These are phyloP conservation scores for Microbotryum scabiosae DNA, from an alignment of 1,284 basidiomycete genomes.

Conservation along the genomic window DNA sequence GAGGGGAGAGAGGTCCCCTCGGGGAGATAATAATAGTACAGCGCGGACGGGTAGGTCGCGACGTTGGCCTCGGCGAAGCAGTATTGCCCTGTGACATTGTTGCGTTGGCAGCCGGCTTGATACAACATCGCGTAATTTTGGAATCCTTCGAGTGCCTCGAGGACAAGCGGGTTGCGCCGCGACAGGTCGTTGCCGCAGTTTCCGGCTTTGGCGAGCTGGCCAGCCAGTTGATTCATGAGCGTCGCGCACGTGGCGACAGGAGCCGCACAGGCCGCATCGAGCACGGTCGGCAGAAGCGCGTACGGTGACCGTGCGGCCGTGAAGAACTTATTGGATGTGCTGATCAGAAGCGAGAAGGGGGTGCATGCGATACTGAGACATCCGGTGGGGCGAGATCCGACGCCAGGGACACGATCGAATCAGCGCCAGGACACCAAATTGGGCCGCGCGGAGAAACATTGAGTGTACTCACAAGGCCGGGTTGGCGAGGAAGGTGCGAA, in stretches of 20 bases:
- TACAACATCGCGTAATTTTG: conserved; percentile 25
- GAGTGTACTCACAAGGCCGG: conserved; percentile 18
- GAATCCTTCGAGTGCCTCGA: conserved; percentile 32
- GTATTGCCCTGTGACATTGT: conserved; percentile 20
- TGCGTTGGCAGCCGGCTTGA: conserved; percentile 26
- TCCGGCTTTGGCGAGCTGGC: conserved; percentile 8
- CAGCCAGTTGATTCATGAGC: conserved; percentile 25
- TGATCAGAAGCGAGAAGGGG: conserved; percentile 33
- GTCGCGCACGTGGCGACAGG: conserved; percentile 9
- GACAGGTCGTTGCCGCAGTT: conserved; percentile 28
- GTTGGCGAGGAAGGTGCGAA: conserved; percentile 30
- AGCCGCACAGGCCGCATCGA: conserved; percentile 31
- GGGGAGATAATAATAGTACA: conserved; percentile 30
- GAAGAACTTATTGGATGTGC: conserved; percentile 34
- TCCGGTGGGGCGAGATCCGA: too few species aligned
- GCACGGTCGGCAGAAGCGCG: conserved; percentile 27
- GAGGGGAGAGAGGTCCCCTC: conserved; percentile 24
- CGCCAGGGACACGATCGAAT: not conserved
- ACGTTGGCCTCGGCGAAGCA: conserved; percentile 33
- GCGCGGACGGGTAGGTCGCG: conserved; percentile 6
- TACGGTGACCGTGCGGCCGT: conserved; percentile 15
- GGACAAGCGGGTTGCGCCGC: conserved; percentile 30
- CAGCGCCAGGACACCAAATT: not conserved
- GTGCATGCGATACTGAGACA: conserved; percentile 21
- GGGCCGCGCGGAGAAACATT: not conserved